Evolutionary conservation across 768 basidiomycete genomes (phyloP), one percentile per base, ranked within the genome.

Genomic region (Tulasnella sp.): DNA sequence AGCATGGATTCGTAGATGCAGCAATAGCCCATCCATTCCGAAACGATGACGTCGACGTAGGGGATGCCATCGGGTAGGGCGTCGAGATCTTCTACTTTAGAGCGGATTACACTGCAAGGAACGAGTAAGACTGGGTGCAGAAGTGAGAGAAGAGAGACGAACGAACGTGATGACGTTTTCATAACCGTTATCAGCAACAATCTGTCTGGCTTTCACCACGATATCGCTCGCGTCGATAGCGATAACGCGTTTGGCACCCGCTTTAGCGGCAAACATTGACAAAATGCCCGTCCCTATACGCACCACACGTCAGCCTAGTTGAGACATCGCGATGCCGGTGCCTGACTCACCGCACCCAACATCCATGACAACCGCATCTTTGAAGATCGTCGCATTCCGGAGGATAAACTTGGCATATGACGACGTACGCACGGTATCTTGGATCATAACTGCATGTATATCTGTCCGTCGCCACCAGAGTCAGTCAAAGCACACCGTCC

Each of bases 21-120:
- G 0, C 83, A 84, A 65, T 89, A 90, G 83, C 71, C 91, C 94
- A 97, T 97, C 94, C 94, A 98, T 69, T 99, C 94, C 3, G 90
- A 93, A 49, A 98, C 74, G 68, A 99, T 92, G 59, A 99, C 79
- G 67, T 99, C 94, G 21, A 98, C 94, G 51, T 87, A 74, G 8
- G 77, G 72, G 48, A 84, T 71, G 51, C 71, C 79, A 49, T 83
- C 81, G 1, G 88, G 90, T 1, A 97, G 73, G 6, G 63, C 68
- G 15, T 64, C 46, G 57, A 98, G 83, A 19, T 92, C 82, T 69
- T 99, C 94, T 23, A 97, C 79, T 68, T 94, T 96, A 25, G 90
- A 90, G 49, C 77, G 82, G 55, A 97, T 80, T 40, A 98, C 91
- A 4, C 80, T 82, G 51, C 19, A 32, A 31, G 29, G 14, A 48